A percentile compares a stretch with the other conserved stretches of the same genome.
Conservation (phyloP, 192 early-diverging fungal genomes). For the Borealophlyctis nickersoniae region DNA sequence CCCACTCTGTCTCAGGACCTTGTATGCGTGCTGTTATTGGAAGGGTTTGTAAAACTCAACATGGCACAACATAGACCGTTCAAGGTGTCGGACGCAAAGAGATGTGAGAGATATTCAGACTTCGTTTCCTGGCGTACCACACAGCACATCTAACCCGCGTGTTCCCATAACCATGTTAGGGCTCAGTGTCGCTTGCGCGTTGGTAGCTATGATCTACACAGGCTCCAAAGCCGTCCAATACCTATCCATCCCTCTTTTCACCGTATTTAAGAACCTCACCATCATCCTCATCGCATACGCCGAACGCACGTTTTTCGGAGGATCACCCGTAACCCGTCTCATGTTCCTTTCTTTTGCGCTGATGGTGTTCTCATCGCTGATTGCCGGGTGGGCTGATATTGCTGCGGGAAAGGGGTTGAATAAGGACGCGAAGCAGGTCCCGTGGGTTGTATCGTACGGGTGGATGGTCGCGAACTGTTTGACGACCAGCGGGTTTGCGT, state of each 20-base stretch:
- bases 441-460: constrained; percentile 31
- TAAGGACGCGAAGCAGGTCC: constrained; percentile 1
- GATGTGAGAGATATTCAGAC: no score
- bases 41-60: constrained; percentile 35
- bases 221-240: constrained; percentile 92
- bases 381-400: constrained; percentile 68
- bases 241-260: constrained; percentile 90
- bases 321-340: constrained; percentile 68
- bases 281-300: constrained; percentile 96
- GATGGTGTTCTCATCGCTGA: constrained; percentile 77
- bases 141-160: constrained; percentile 18
- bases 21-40: constrained; percentile 44
- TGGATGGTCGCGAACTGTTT: constrained; percentile 94
- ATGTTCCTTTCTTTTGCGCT: constrained; percentile 82
- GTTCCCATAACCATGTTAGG: constrained; percentile 28
- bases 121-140: neutral
- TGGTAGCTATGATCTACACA: constrained; percentile 95
- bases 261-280: constrained; percentile 98
- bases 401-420: constrained; percentile 33
- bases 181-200: constrained; percentile 80
- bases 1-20: neutral
- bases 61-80: constrained; percentile 7
- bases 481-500: constrained; percentile 79
- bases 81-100: constrained; percentile 11
- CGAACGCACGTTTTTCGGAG: constrained; percentile 81